Percentiles rank a stretch among this genome's conserved stretches.
These are phyloP conservation scores for Pneumocystis sp. DNA, from an alignment of 1,139 yeast species.

Conservation along the genomic window DNA sequence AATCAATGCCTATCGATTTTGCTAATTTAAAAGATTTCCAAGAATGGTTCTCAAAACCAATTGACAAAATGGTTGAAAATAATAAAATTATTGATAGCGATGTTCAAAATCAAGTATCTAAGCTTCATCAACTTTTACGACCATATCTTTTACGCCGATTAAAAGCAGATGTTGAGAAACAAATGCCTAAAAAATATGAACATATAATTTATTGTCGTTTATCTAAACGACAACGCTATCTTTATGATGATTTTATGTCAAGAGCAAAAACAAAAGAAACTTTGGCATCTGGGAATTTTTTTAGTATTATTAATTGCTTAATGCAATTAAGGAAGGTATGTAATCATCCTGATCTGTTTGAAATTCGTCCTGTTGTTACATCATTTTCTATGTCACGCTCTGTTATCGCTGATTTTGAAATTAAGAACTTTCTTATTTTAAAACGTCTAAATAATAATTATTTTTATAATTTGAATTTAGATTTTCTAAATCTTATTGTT, in stretches of 20 bases:
- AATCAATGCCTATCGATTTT: slow-evolving; percentile 84
- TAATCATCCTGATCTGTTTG: slow-evolving; percentile 93
- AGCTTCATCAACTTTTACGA: slow-evolving; percentile 81
- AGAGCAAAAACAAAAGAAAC: slow-evolving; percentile 92
- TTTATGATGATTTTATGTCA: slow-evolving; percentile 95
- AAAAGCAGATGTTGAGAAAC: slow-evolving; percentile 93
- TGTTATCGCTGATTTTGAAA: slow-evolving; percentile 38
- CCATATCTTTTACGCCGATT: slow-evolving; percentile 84
- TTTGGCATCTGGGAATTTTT: slow-evolving; percentile 81
- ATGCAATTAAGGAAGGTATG: slow-evolving; percentile 97
- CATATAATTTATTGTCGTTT: slow-evolving; percentile 84
- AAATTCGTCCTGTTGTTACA: slow-evolving; percentile 86
- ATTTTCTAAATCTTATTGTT: slow-evolving; percentile 48
- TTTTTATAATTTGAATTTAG: slow-evolving; percentile 31
- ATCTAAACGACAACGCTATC: slow-evolving; percentile 78
- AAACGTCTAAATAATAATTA: slow-evolving; percentile 26
- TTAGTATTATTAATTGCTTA: slow-evolving; percentile 88
- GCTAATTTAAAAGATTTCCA: slow-evolving; percentile 92
- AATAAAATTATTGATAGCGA: slow-evolving; percentile 47
- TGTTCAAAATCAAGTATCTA: slow-evolving; percentile 68
- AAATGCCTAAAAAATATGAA: slow-evolving; percentile 97
- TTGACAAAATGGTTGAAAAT: slow-evolving; percentile 75
- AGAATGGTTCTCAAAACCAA: slow-evolving; percentile 96
- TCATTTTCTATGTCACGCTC: slow-evolving; percentile 64
- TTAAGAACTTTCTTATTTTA: slow-evolving; percentile 32